phyloP scores from a whole-genome alignment of 148 eudicot species.

The Camellia japonica region DNA sequence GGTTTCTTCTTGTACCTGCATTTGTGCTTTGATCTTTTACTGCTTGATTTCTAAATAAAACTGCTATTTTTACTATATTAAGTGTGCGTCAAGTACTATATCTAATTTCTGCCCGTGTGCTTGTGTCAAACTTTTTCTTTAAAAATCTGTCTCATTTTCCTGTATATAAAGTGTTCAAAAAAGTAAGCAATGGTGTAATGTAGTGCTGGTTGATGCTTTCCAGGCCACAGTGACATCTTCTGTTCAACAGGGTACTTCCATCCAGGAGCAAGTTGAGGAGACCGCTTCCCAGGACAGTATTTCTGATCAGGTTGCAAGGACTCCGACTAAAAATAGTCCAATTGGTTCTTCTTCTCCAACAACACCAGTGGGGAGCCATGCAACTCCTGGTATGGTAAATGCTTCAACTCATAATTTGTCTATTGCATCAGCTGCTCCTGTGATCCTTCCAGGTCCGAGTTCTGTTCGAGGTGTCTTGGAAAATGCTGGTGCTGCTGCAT shows the following conservation, averaged over 20 bases:
- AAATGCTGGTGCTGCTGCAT: constrained; percentile 34
- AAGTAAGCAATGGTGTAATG: neutral
- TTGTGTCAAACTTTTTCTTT: neutral
- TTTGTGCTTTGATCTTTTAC: constrained; percentile 6
- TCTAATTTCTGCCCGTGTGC: neutral
- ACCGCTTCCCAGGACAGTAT: constrained; percentile 50
- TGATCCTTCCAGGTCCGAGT: constrained; percentile 33
- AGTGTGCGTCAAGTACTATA: neutral
- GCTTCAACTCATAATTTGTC: constrained; percentile 30
- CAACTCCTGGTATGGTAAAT: constrained; percentile 29
- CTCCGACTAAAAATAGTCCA: constrained; percentile 60
- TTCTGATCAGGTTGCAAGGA: constrained; percentile 60
- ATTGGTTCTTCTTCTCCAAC: constrained; percentile 55
- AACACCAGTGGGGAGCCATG: constrained; percentile 51
- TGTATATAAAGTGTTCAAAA: neutral
- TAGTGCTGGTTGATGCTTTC: constrained; percentile 19
- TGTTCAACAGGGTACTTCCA: constrained; percentile 46
- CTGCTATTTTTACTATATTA: neutral
- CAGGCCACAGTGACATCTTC: constrained; percentile 51
- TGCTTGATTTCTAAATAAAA: constrained; percentile 1
- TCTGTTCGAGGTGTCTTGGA: constrained; percentile 44
- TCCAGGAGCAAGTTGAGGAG: constrained; percentile 70
- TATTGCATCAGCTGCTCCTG: constrained; percentile 40
- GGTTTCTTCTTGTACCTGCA: neutral
- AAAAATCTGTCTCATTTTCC: neutral